phyloP scores from a whole-genome alignment of 148 eudicot genomes.

The Linanthus parryae region DNA sequence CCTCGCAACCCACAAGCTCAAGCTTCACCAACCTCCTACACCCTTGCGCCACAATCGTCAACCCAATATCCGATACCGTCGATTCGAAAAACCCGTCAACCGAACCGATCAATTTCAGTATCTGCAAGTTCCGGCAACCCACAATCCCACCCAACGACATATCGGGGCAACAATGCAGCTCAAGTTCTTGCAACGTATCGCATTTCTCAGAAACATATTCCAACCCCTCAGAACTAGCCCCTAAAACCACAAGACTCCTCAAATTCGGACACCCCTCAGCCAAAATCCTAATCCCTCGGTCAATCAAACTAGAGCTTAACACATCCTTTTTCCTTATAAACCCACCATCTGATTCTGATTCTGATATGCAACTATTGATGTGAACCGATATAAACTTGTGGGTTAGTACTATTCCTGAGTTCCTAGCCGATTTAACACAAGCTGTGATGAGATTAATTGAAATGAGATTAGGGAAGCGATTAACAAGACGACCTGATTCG shows the following conservation, averaged over 20 bases:
- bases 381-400: constrained; percentile 38
- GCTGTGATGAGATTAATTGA: constrained; percentile 49
- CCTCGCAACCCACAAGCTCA: constrained; percentile 88
- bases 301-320: constrained; percentile 33
- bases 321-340: constrained; percentile 34
- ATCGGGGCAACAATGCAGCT: constrained; percentile 65
- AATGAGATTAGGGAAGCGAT: constrained; percentile 58
- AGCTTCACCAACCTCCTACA: constrained; percentile 78
- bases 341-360: constrained; percentile 10
- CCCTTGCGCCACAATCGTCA: constrained; percentile 88
- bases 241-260: constrained; percentile 45
- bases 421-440: constrained; percentile 32
- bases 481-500: constrained; percentile 52
- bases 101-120: constrained; percentile 57
- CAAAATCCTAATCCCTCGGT: constrained; percentile 37
- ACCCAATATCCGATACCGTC: constrained; percentile 72
- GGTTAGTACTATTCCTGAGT: constrained; percentile 55
- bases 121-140: constrained; percentile 70
- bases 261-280: constrained; percentile 67
- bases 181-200: constrained; percentile 64
- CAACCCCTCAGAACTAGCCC: constrained; percentile 52
- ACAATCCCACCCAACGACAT: constrained; percentile 40
- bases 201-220: constrained; percentile 49
- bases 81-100: constrained; percentile 65
- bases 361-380: constrained; percentile 27